Conservation (phyloP, 352 stramenopile species). For the Globisporangium emineosum region DNA sequence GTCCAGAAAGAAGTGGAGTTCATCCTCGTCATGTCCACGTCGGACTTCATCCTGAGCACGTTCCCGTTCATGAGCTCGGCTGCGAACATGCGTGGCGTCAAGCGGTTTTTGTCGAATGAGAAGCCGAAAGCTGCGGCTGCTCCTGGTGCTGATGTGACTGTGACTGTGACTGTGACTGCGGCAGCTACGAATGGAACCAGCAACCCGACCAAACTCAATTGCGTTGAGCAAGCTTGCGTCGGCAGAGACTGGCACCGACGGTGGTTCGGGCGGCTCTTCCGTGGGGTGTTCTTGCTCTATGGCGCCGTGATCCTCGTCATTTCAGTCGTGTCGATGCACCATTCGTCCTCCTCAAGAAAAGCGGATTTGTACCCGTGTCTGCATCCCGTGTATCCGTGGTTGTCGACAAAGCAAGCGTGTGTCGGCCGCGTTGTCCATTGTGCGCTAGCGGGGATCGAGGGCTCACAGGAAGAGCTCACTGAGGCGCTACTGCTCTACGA, state of each 20-base stretch:
- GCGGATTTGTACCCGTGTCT: not conserved
- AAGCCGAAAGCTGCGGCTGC: not conserved
- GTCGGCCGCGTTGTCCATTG: not conserved
- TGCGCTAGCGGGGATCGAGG: not conserved
- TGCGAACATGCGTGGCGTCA: slow-evolving; percentile 13
- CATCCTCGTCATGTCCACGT: slow-evolving; percentile 23
- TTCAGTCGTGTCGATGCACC: not conserved
- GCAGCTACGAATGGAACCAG: too few species aligned
- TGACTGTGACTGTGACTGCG: not conserved
- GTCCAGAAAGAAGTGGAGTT: slow-evolving; percentile 18
- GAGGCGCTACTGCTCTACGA: not conserved
- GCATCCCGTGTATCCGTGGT: not conserved
- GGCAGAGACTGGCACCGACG: not conserved
- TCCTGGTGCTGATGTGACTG: not conserved
- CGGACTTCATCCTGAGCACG: slow-evolving; percentile 13
- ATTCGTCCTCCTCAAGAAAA: not conserved
- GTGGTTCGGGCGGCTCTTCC: not conserved
- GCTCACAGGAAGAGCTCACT: not conserved
- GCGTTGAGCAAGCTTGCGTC: not conserved
- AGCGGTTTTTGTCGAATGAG: slow-evolving; percentile 5
- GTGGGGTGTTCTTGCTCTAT: not conserved
- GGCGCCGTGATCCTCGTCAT: slow-evolving; percentile 4
- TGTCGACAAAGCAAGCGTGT: not conserved
- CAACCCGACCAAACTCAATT: not conserved
- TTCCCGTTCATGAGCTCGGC: slow-evolving; percentile 22